These are phyloP conservation scores for Ashbya aceris DNA, from an alignment of 1,139 yeast species.

Conservation along the genomic window DNA sequence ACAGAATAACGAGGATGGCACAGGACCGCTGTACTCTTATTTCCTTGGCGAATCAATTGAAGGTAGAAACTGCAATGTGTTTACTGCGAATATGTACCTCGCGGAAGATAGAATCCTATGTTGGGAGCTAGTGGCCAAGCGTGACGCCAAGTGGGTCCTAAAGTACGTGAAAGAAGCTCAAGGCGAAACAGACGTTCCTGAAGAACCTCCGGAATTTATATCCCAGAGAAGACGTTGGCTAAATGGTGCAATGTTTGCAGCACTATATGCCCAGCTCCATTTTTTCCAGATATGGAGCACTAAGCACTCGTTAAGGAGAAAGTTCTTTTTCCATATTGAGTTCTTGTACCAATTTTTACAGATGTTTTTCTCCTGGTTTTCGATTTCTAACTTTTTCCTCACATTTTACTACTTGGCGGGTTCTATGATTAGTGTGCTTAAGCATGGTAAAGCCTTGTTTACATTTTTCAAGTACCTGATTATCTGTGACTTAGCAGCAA, in stretches of 20 bases:
- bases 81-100: constrained; percentile 92
- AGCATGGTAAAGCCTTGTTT: constrained; percentile 69
- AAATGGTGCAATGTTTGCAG: constrained; percentile 96
- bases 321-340: constrained; percentile 72
- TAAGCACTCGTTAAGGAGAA: constrained; percentile 69
- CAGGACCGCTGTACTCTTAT: constrained; percentile 82
- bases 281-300: constrained; percentile 78
- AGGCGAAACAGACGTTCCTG: constrained; percentile 98
- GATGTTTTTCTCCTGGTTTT: constrained; percentile 77
- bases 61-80: constrained; percentile 60
- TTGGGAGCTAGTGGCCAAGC: constrained; percentile 93
- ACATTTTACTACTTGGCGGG: constrained; percentile 93
- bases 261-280: constrained; percentile 75
- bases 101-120: constrained; percentile 96
- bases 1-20: constrained; percentile 76
- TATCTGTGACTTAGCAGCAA: constrained; percentile 69
- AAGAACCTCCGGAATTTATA: constrained; percentile 77
- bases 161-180: constrained; percentile 88
- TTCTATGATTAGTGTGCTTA: constrained; percentile 50
- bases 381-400: constrained; percentile 80
- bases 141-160: constrained; percentile 80
- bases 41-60: constrained; percentile 76
- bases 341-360: constrained; percentile 72
- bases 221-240: constrained; percentile 97
- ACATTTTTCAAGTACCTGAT: constrained; percentile 77